These are phyloP conservation scores for Pyrenochaeta sp. DNA, from an alignment of 2,329 filamentous ascomycete species.

Conservation along the genomic window DNA sequence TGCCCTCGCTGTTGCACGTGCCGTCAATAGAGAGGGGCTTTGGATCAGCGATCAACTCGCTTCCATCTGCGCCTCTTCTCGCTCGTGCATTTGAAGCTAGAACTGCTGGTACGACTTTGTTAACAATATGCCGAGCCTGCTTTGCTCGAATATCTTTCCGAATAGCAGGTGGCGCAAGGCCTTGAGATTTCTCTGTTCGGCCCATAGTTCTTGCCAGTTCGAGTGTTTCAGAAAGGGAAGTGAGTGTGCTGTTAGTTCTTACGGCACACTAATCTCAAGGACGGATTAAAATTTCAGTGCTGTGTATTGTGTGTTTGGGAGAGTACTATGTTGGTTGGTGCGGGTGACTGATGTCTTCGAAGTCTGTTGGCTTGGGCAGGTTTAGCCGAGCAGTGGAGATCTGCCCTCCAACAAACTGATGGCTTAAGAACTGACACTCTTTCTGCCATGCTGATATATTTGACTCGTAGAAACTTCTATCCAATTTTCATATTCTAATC, in stretches of 20 bases:
- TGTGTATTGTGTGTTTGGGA: not conserved
- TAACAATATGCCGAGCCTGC: slow-evolving; percentile 65
- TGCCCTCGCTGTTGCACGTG: not conserved
- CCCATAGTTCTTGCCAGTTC: slow-evolving; percentile 37
- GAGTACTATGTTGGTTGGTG: slow-evolving; percentile 8
- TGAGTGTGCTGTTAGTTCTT: not conserved
- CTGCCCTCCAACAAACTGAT: not conserved
- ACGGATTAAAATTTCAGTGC: too few relatives aligned
- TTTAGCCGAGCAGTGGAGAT: slow-evolving; percentile 5
- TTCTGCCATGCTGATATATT: too few relatives aligned
- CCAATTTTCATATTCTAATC: too few relatives aligned
- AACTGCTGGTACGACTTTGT: slow-evolving; percentile 66
- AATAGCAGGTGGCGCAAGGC: slow-evolving; percentile 47
- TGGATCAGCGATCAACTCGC: slow-evolving; percentile 59
- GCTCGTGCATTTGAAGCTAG: slow-evolving; percentile 64
- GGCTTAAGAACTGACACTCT: too few relatives aligned
- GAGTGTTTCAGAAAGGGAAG: slow-evolving; percentile 2
- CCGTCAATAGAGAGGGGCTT: slow-evolving; percentile 10
- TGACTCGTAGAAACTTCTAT: too few relatives aligned
- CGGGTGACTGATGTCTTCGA: not conserved
- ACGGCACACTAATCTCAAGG: too few relatives aligned
- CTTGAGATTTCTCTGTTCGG: slow-evolving; percentile 46
- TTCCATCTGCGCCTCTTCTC: slow-evolving; percentile 61
- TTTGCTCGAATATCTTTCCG: slow-evolving; percentile 58
- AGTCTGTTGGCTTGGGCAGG: not conserved